These are phyloP conservation scores for Chloropicon primus DNA, from an alignment of 139 green algal species.

Conservation along the genomic window DNA sequence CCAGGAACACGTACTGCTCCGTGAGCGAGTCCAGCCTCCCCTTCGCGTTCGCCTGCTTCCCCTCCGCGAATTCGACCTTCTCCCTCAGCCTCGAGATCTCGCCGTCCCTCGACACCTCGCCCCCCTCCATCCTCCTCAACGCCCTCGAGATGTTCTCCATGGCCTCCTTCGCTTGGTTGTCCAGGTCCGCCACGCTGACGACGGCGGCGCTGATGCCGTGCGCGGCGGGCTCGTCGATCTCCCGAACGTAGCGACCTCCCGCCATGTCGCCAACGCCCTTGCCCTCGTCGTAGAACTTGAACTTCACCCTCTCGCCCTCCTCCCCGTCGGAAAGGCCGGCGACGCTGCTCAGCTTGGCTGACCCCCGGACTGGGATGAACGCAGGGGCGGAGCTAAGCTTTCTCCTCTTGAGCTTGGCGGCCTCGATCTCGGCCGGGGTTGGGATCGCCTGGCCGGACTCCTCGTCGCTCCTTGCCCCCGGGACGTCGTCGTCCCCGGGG, in stretches of 20 bases:
- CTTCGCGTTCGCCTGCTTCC: no score
- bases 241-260: background rate
- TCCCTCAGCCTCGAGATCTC: background rate
- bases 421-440: background rate
- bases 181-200: no score
- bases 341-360: background rate
- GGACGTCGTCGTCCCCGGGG: no score
- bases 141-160: background rate
- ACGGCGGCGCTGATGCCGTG: no score
- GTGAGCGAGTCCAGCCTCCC: background rate
- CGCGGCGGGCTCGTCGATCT: no score
- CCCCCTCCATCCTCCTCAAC: background rate
- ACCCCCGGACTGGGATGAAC: background rate
- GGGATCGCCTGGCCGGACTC: background rate
- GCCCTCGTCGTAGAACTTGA: background rate
- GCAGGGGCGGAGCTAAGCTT: no score
- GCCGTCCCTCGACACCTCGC: background rate
- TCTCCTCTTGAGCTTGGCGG: background rate
- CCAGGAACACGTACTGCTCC: background rate
- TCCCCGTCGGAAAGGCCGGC: background rate
- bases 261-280: background rate
- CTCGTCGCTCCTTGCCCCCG: no score
- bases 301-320: background rate
- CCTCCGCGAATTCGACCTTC: background rate
- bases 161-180: no score